Evolutionary conservation across 2,329 filamentous ascomycete species (phyloP), one percentile per base, ranked within the genome.

Genomic region (Bipolaris oryzae): DNA sequence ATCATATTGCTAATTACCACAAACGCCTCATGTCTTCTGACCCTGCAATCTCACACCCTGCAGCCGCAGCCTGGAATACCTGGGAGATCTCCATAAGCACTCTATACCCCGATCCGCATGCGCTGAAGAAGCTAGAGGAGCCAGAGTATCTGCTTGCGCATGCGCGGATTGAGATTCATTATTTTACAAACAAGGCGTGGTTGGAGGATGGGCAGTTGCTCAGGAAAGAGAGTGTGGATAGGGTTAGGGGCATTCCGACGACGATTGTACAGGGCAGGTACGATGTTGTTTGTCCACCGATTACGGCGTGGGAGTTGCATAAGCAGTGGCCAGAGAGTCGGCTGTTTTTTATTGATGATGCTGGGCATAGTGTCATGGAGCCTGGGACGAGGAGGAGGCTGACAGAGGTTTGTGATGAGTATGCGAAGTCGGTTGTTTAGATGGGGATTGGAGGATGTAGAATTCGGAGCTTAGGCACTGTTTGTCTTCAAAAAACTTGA

Each of bases 221-320:
- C 50, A 67, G 47, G 54, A 64, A 60, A 47, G 66, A 72, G 31
- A 76, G 74, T 46, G 53, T 77, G 9, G 69, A 72, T 21, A 73
- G 67, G 52, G 77, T 79, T 21, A 55, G 66, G 18, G 66, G 74
- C 58, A 76, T 78, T 56, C 74, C 75, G 60, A 61, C 70, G 57
- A 71, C 71, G 9, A 79, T 81, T 37, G 71, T 81, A 13, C 78
- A 81, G 58, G 79, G 79, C 0, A 72, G 79, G n/a, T 79, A 80
- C 49, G 79, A 81, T 64, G 64, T 81, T 13, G 75, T 81, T 3
- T 80, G 78, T 57, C 77, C 79, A 5, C 73, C 78, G 3, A 72
- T 75, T 53, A 78, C 76, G 16, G 77, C 76, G 16, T 81, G 77
- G 76, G 75, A 77, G 10, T 53, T 81, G 35, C 76, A 80, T 49